These are phyloP conservation scores for Diplosphaera chodatii DNA, from an alignment of 139 green algal species.

Conservation along the genomic window DNA sequence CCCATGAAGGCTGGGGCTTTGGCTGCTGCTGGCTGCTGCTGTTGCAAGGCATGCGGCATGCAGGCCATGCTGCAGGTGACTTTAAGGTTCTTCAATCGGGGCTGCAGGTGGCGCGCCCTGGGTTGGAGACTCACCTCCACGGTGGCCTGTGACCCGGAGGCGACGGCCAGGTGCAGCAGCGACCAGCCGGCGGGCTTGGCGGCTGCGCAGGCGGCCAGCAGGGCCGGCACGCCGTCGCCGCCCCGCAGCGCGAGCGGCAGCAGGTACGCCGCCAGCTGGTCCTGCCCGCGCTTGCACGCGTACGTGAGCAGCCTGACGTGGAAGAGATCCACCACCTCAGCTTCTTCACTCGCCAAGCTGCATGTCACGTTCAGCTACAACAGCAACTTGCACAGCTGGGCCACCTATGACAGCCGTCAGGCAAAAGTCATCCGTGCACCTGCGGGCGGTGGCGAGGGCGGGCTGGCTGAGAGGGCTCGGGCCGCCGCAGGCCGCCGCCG, in stretches of 20 bases:
- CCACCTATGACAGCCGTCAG: too few species aligned
- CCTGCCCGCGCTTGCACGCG: neutral
- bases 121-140: constrained; percentile 5
- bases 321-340: too few species aligned
- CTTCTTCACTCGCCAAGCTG: too few species aligned
- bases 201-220: neutral
- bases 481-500: neutral
- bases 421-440: too few species aligned
- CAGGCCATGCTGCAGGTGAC: too few species aligned
- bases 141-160: constrained; percentile 7
- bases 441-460: neutral
- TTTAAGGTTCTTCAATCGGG: too few species aligned
- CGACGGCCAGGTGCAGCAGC: constrained; percentile 32
- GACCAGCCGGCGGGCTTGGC: neutral
- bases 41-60: too few species aligned
- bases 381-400: too few species aligned
- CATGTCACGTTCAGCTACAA: too few species aligned
- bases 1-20: too few species aligned
- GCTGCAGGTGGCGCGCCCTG: too few species aligned
- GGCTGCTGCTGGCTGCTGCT: too few species aligned
- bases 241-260: neutral
- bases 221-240: neutral
- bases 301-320: neutral
- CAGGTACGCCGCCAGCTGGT: neutral
- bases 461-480: neutral